A percentile compares a stretch with the other conserved stretches of the same genome.
Evolutionary conservation across 306 rosid species (phyloP).

Genomic region (Acmispon strigosus): DNA sequence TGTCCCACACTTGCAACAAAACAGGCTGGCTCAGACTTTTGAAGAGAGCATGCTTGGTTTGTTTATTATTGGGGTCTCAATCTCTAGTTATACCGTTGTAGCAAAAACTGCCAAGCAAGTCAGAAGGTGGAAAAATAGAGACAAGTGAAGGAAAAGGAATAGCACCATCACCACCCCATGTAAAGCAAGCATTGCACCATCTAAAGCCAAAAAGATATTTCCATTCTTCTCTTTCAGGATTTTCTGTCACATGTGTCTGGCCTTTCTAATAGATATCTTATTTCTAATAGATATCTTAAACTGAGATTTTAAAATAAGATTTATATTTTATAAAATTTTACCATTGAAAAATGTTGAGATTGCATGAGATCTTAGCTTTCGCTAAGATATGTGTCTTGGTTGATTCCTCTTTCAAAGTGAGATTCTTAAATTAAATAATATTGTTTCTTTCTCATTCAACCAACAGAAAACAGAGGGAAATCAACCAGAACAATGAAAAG

Average conservation of each 20-base stretch:
- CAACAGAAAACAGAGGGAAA: no score
- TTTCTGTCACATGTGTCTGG: slow-evolving; percentile 18
- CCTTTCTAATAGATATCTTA: no score
- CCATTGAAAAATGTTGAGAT: no score
- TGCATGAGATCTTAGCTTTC: no score
- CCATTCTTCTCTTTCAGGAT: slow-evolving; percentile 6
- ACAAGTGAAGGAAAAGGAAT: slow-evolving; percentile 20
- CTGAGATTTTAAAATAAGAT: no score
- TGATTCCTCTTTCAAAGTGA: no score
- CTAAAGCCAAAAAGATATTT: slow-evolving; percentile 18
- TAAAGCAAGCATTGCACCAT: slow-evolving; percentile 15
- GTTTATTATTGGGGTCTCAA: slow-evolving; percentile 21
- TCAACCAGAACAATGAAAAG: no score
- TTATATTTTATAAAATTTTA: no score
- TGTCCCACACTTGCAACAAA: slow-evolving; percentile 25
- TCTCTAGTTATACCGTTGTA: slow-evolving; percentile 16
- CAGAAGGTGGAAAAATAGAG: slow-evolving; percentile 12
- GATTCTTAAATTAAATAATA: no score
- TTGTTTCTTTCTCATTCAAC: no score
- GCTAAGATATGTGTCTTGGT: no score
- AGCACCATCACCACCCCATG: slow-evolving; percentile 19
- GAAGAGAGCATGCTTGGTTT: slow-evolving; percentile 19
- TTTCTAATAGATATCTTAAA: no score
- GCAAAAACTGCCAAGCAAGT: slow-evolving; percentile 27
- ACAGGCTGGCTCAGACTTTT: slow-evolving; percentile 22